A percentile compares a stretch with the other conserved stretches of the same genome.
Evolutionary conservation across 148 eudicot species (phyloP).

Genomic region (Rhododendron vialii): DNA sequence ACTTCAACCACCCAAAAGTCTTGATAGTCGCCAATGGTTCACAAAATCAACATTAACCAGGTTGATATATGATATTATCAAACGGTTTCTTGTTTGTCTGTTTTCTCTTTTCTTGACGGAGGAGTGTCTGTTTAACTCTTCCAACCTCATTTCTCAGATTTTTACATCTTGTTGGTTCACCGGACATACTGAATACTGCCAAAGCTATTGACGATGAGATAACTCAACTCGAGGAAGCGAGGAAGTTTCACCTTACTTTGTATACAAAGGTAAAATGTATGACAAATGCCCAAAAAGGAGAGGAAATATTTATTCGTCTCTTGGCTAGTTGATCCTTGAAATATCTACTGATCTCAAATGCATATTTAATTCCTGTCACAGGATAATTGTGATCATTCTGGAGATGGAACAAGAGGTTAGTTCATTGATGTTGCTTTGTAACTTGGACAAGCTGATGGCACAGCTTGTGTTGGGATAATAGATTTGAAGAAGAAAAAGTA

Average conservation of each 20-base stretch:
- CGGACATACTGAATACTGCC: slow-evolving; percentile 42
- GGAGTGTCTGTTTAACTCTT: neutral
- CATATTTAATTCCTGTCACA: slow-evolving; percentile 5
- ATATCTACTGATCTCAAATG: neutral
- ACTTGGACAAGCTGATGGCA: neutral
- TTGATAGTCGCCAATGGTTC: slow-evolving; percentile 45
- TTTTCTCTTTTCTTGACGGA: neutral
- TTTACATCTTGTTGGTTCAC: slow-evolving; percentile 56
- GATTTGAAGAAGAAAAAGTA: neutral
- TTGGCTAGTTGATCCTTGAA: slow-evolving; percentile 1
- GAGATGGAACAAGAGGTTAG: slow-evolving; percentile 28
- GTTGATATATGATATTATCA: slow-evolving; percentile 30
- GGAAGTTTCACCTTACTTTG: slow-evolving; percentile 79
- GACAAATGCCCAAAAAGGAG: neutral
- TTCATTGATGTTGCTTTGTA: neutral
- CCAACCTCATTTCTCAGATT: slow-evolving; percentile 39
- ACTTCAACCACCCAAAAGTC: slow-evolving; percentile 39
- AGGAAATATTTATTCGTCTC: neutral
- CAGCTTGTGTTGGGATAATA: neutral
- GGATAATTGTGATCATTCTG: slow-evolving; percentile 19
- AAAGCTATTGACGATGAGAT: slow-evolving; percentile 55
- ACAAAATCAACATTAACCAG: slow-evolving; percentile 66
- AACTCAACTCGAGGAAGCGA: slow-evolving; percentile 77
- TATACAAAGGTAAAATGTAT: slow-evolving; percentile 45
- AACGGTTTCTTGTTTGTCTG: slow-evolving; percentile 7